Conservation (phyloP, 139 green algal species). For the Asterochloris erici region DNA sequence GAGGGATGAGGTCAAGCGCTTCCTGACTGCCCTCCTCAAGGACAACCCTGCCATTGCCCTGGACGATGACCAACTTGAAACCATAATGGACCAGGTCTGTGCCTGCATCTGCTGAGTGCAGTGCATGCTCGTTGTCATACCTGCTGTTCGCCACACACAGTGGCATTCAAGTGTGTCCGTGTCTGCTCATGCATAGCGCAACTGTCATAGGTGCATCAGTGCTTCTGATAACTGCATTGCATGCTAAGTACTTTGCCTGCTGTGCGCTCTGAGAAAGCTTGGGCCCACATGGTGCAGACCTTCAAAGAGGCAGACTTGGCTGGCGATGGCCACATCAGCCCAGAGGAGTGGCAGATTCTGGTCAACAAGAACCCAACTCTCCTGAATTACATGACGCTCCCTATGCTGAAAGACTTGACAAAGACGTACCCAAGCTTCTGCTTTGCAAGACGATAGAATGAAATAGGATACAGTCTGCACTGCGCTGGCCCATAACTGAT, state of each 20-base stretch:
- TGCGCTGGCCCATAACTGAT: too few relatives aligned
- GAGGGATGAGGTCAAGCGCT: conserved; percentile 52
- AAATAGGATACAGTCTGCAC: too few relatives aligned
- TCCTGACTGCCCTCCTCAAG: conserved; percentile 56
- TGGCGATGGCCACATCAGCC: conserved; percentile 58
- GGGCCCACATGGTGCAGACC: conserved; percentile 32
- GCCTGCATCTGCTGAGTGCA: too few relatives aligned
- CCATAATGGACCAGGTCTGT: conserved; percentile 54
- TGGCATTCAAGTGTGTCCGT: not conserved
- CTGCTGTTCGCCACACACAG: too few relatives aligned
- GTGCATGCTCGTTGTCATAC: too few relatives aligned
- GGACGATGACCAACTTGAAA: conserved; percentile 44
- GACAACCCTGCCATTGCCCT: conserved; percentile 66
- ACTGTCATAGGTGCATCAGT: too few relatives aligned
- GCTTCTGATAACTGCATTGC: too few relatives aligned
- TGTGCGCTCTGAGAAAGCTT: too few relatives aligned
- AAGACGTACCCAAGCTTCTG: conserved; percentile 30
- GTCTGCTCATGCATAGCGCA: not conserved
- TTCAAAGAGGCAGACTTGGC: conserved; percentile 59
- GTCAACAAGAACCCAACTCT: conserved; percentile 49
- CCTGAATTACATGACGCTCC: conserved; percentile 72
- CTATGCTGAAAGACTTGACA: conserved; percentile 47
- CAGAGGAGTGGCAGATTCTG: conserved; percentile 59
- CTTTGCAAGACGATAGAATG: too few relatives aligned
- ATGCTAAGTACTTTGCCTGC: too few relatives aligned